These are phyloP conservation scores for Kuraishia borneana DNA, from an alignment of 805 yeast genomes.

Conservation along the genomic window DNA sequence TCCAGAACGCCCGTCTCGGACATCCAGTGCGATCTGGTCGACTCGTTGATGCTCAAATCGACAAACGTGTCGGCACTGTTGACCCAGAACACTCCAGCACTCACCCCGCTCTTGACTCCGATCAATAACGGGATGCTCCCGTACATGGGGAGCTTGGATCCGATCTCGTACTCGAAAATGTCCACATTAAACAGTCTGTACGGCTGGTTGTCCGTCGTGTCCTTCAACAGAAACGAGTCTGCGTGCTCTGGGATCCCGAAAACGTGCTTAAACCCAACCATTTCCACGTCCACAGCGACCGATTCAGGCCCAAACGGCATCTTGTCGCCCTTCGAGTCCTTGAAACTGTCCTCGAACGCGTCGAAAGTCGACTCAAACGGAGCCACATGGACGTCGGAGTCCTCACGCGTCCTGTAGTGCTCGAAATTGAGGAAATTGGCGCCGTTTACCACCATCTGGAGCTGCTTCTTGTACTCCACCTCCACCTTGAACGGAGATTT, in stretches of 20 bases:
- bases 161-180: slow-evolving; percentile 83
- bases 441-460: slow-evolving; percentile 55
- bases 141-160: slow-evolving; percentile 83
- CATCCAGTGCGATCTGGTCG: slow-evolving; percentile 67
- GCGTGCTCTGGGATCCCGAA: slow-evolving; percentile 99
- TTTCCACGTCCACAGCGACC: slow-evolving; percentile 65
- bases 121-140: slow-evolving; percentile 88
- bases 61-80: slow-evolving; percentile 90
- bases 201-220: slow-evolving; percentile 57
- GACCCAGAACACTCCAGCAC: slow-evolving; percentile 83
- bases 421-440: slow-evolving; percentile 69
- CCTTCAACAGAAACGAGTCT: slow-evolving; percentile 61
- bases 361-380: slow-evolving; percentile 56
- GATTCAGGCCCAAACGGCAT: slow-evolving; percentile 85
- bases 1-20: slow-evolving; percentile 86
- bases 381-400: slow-evolving; percentile 28
- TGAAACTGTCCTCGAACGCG: slow-evolving; percentile 61
- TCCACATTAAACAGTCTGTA: slow-evolving; percentile 89
- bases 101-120: slow-evolving; percentile 43
- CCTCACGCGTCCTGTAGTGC: slow-evolving; percentile 48
- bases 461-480: slow-evolving; percentile 30
- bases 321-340: slow-evolving; percentile 53
- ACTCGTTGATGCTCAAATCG: slow-evolving; percentile 25
- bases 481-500: slow-evolving; percentile 39
- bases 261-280: slow-evolving; percentile 48